Conservation (phyloP, 2,329 filamentous ascomycete genomes). For the Colletotrichum sansevieriae region DNA sequence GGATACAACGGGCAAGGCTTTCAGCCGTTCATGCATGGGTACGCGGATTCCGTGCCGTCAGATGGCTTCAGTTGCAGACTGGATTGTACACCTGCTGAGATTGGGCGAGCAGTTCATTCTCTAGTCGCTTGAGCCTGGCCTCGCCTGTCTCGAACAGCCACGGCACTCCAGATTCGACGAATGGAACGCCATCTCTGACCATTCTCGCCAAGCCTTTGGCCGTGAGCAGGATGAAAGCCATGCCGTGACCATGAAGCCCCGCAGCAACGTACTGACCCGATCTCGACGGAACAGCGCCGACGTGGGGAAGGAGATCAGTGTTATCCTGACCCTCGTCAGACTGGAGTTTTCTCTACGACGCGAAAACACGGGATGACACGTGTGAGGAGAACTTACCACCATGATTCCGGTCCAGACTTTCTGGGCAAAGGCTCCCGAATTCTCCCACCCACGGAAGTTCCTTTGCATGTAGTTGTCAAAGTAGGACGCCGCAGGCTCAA, state of each 20-base stretch:
- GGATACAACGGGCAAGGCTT: not conserved
- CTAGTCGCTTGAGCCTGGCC: slow-evolving; percentile 44
- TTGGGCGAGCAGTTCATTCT: slow-evolving; percentile 24
- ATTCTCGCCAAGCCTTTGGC: slow-evolving; percentile 57
- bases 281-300: slow-evolving; percentile 52
- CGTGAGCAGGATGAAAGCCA: slow-evolving; percentile 59
- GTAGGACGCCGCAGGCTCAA: slow-evolving; percentile 54
- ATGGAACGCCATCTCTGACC: slow-evolving; percentile 48
- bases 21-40: not conserved
- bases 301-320: slow-evolving; percentile 31
- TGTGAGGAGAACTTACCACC: slow-evolving; percentile 48
- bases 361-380: not conserved
- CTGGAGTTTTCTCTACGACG: not conserved
- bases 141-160: slow-evolving; percentile 51
- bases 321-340: slow-evolving; percentile 49
- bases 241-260: slow-evolving; percentile 66
- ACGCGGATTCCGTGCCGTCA: too few relatives aligned
- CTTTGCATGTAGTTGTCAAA: slow-evolving; percentile 62
- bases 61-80: not conserved
- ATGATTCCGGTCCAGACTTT: slow-evolving; percentile 53
- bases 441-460: slow-evolving; percentile 60
- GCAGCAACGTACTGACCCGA: slow-evolving; percentile 57
- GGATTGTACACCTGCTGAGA: not conserved
- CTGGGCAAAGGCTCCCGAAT: slow-evolving; percentile 53
- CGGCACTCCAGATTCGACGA: slow-evolving; percentile 56